Evolutionary conservation across 768 basidiomycete species (phyloP), one percentile per base, ranked within the genome.

Genomic region (Gelatoporia subvermispora): DNA sequence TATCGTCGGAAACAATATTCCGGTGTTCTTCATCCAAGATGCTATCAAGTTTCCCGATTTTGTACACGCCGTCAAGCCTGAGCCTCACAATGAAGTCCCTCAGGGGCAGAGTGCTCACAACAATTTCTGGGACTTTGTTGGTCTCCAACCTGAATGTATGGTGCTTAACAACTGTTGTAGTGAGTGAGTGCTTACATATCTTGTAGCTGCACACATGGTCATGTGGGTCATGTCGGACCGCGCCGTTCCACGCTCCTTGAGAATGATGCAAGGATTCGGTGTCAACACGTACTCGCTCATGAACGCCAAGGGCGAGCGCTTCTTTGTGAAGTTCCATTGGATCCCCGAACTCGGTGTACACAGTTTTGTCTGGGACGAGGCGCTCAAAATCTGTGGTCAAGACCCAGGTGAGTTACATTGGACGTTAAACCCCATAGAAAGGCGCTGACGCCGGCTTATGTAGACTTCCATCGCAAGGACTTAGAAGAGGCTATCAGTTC

Each of bases 291-390:
- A 76, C 64, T 83, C 86, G 2, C 73, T 93, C 24, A 58, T 87
- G 48, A 90, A 90, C 57, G 70, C 67, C 0, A 61, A 76, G 22
- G 82, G 82, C 38, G 75, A 90, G 58, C 76, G 82, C 1, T 74
- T 77, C 47, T 94, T 94, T 56, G 91, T 93, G 67, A 94, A 93
- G 64, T 93, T 92, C 64, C 88, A 93, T 65, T 88, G 81, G 72
- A 79, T 78, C 35, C 81, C 91, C 16, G 78, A 91, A 65, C 76
- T 93, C 15, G 91, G 91, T 18, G 86, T 87, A 1, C 87, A 93
- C 61, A 85, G 81, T 49, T 69, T 94, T 15, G 71, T 86, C 4
- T 95, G 93, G 91, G 92, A 95, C 53, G 93, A 96, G 57, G 88
- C 88, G 1, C 70, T 94, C 51, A 93, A 93, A 63, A 77, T 94